phyloP scores from a whole-genome alignment of 805 yeast species.

The Brettanomyces anomalus region DNA sequence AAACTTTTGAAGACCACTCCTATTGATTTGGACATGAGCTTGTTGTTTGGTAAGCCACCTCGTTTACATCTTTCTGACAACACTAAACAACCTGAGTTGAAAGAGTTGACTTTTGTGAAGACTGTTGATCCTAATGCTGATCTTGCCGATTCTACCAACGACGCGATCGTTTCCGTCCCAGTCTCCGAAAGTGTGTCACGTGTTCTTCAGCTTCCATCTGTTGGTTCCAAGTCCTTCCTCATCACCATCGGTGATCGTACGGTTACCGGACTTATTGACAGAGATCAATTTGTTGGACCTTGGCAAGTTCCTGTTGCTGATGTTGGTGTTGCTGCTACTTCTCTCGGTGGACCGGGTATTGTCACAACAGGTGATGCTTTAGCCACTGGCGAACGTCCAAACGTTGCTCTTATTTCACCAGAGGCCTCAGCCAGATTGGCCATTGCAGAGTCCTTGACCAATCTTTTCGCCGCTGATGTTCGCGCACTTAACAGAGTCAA shows the following conservation, averaged over 20 bases:
- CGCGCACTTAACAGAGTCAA: slow-evolving; percentile 66
- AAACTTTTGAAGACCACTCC: slow-evolving; percentile 72
- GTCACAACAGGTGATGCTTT: slow-evolving; percentile 89
- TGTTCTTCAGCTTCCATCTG: slow-evolving; percentile 84
- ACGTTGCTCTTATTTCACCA: slow-evolving; percentile 78
- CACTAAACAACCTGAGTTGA: slow-evolving; percentile 49
- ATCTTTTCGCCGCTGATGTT: slow-evolving; percentile 84
- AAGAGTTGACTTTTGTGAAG: slow-evolving; percentile 25
- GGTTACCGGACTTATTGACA: slow-evolving; percentile 93
- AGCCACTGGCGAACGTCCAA: slow-evolving; percentile 96
- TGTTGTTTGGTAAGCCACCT: slow-evolving; percentile 95
- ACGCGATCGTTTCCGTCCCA: slow-evolving; percentile 80
- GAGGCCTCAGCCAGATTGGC: slow-evolving; percentile 90
- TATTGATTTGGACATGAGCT: slow-evolving; percentile 91
- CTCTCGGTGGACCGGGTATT: slow-evolving; percentile 60
- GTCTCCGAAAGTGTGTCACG: slow-evolving; percentile 38
- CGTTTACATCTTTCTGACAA: slow-evolving; percentile 74
- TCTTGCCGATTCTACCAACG: slow-evolving; percentile 52
- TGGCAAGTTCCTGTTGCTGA: slow-evolving; percentile 99
- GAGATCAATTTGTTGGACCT: slow-evolving; percentile 98
- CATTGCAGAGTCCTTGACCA: slow-evolving; percentile 89
- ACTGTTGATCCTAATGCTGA: slow-evolving; percentile 13
- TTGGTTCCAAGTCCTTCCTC: slow-evolving; percentile 88
- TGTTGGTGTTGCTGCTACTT: slow-evolving; percentile 91
- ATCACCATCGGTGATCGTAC: slow-evolving; percentile 98